Evolutionary conservation across 176 grass and related monocot genomes (phyloP), one percentile per base, ranked within the genome.

Genomic region (Oryza longistaminata): DNA sequence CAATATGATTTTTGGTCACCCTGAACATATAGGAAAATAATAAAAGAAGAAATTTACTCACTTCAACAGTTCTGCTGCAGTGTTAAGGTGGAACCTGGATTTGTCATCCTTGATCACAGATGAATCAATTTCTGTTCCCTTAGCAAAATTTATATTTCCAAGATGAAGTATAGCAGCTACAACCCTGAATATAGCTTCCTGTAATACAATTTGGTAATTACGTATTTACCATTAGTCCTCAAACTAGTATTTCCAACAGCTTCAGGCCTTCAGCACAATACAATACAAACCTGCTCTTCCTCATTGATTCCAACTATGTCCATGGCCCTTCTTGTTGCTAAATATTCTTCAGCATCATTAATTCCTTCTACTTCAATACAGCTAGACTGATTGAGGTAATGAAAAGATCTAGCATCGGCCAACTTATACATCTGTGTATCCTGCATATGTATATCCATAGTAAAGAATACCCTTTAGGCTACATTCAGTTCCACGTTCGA

Each of bases 271-370:
- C 37, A 50, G 24, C n/a, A 79, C 29, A 70, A 85, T 39, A 72
- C 24, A 40, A 86, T 31, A 62, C 37, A 64, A 68, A 96, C 97
- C 89, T 99, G 97, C 67, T 99, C 97, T 76, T 96, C 87, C 71
- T 96, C 93, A 77, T 86, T 94, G 79, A 99, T 99, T 87, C 97
- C 97, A 91, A 99, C 93, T 90, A 99, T 91, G 26, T 99, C 97
- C 97, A 96, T 99, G 64, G 93, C 97, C 87, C 97, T 99, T 96
- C 92, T 90, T 89, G 86, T 99, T 81, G 97, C 97, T 85, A 99
- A 82, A 92, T 99, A 99, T 74, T 99, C 97, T 71, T 99, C 87
- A 11, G 93, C 90, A 17, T 99, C 97, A 96, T 99, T 90, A 81
- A 99, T 94, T 65, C 92, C 97, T 66, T 96, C 93, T 31, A 92